Percentiles rank a stretch among this genome's conserved stretches.
Evolutionary conservation across 2,329 filamentous ascomycete species (phyloP).

Genomic region (Diplodia sapinea): DNA sequence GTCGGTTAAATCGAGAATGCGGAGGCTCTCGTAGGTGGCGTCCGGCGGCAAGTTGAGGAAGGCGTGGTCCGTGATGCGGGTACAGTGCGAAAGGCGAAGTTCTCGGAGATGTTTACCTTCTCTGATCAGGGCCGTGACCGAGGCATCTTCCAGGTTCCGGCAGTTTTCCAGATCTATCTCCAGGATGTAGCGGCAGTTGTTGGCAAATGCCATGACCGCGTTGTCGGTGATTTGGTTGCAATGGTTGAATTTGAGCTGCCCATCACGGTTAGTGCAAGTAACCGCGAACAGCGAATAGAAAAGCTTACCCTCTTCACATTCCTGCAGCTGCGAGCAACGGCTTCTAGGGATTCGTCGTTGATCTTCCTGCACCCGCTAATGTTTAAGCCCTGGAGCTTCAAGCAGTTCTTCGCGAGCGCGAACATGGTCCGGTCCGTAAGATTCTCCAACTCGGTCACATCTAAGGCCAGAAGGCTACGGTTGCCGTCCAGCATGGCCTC

Average conservation of each 20-base stretch:
- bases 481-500: constrained; percentile 80
- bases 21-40: constrained; percentile 79
- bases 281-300: neutral
- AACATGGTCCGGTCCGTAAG: constrained; percentile 83
- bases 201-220: constrained; percentile 83
- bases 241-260: constrained; percentile 89
- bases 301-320: constrained; percentile 80
- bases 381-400: constrained; percentile 87
- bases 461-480: constrained; percentile 80
- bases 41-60: constrained; percentile 77
- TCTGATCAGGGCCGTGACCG: constrained; percentile 79
- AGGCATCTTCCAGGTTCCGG: constrained; percentile 77
- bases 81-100: constrained; percentile 83
- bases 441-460: constrained; percentile 80
- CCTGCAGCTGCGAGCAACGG: constrained; percentile 79
- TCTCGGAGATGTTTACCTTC: constrained; percentile 86
- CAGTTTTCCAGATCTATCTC: constrained; percentile 96
- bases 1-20: constrained; percentile 92
- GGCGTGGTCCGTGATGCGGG: constrained; percentile 82
- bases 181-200: constrained; percentile 87
- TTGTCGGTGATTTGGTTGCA: constrained; percentile 83
- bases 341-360: constrained; percentile 83
- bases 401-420: constrained; percentile 80
- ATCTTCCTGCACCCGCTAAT: constrained; percentile 85
- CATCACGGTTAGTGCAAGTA: constrained; percentile 32